Conservation (phyloP, 2,329 filamentous ascomycete genomes). For the Colletotrichum lupini region DNA sequence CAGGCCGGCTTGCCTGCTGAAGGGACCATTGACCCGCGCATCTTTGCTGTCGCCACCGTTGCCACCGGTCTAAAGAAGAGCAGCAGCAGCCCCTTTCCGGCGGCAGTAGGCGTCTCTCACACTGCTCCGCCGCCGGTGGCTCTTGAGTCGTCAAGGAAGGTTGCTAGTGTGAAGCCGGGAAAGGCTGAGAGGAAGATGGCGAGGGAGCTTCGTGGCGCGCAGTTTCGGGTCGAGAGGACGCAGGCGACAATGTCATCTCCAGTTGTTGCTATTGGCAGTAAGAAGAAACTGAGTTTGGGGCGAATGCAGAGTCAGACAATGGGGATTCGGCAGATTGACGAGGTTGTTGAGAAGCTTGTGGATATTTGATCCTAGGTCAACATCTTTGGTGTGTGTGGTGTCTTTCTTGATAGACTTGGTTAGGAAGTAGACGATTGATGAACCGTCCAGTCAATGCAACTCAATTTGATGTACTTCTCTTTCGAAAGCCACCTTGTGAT, state of each 20-base stretch:
- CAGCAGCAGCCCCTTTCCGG: neutral
- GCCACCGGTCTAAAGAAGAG: conserved; percentile 11
- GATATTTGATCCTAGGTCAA: conserved; percentile 10
- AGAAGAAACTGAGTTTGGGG: neutral
- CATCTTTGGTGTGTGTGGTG: neutral
- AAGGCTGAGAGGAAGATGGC: conserved; percentile 19
- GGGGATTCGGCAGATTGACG: neutral
- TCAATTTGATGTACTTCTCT: too few relatives aligned
- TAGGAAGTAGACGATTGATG: neutral
- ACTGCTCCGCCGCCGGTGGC: neutral
- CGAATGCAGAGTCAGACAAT: neutral
- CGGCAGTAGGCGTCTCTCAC: neutral
- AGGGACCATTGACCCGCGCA: conserved; percentile 27
- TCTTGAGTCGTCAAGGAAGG: conserved; percentile 6
- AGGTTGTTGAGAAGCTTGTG: conserved; percentile 24
- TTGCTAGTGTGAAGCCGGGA: neutral
- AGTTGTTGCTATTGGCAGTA: neutral
- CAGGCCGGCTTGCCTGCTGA: conserved; percentile 22
- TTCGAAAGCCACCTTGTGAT: too few relatives aligned
- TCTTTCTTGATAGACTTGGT: neutral
- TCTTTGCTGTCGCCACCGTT: conserved; percentile 16
- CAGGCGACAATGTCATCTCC: conserved; percentile 3
- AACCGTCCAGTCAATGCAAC: neutral
- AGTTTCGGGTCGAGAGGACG: conserved; percentile 15
- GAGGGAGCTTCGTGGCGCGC: conserved; percentile 16